Evolutionary conservation across 2,329 filamentous ascomycete genomes (phyloP).

Genomic region (Nemania abortiva): DNA sequence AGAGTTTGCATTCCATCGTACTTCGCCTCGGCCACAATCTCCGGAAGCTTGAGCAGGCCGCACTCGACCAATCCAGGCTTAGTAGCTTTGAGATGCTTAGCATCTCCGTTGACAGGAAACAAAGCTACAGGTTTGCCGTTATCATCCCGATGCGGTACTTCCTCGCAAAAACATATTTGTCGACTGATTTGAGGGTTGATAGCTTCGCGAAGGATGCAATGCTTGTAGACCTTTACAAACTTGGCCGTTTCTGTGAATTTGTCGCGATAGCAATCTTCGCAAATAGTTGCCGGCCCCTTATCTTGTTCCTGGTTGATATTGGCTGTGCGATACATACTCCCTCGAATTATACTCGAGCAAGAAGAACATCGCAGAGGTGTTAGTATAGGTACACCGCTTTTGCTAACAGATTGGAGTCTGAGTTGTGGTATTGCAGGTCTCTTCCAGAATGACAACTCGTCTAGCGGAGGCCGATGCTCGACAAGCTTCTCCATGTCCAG

Average conservation of each 20-base stretch:
- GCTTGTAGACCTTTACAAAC: slow-evolving; percentile 21
- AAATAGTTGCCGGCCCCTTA: neutral
- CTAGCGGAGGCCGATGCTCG: slow-evolving; percentile 26
- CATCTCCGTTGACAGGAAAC: slow-evolving; percentile 16
- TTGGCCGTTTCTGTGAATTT: slow-evolving; percentile 1
- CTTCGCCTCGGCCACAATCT: slow-evolving; percentile 24
- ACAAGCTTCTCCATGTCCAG: slow-evolving; percentile 25
- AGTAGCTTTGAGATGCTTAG: slow-evolving; percentile 9
- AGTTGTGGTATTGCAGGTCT: slow-evolving; percentile 24
- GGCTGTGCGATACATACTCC: slow-evolving; percentile 21
- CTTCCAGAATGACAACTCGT: slow-evolving; percentile 25
- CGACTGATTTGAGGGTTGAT: slow-evolving; percentile 19
- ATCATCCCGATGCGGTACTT: slow-evolving; percentile 17
- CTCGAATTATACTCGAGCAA: slow-evolving; percentile 19
- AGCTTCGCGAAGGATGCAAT: slow-evolving; percentile 17
- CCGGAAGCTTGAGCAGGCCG: slow-evolving; percentile 21
- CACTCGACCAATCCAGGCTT: slow-evolving; percentile 19
- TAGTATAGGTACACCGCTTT: slow-evolving; percentile 20
- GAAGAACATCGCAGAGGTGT: slow-evolving; percentile 20
- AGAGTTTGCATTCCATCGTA: slow-evolving; percentile 25
- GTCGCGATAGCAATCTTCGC: slow-evolving; percentile 25
- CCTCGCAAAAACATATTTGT: slow-evolving; percentile 19
- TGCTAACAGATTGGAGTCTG: slow-evolving; percentile 13
- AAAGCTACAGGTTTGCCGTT: slow-evolving; percentile 12
- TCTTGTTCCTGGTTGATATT: neutral